Conservation (phyloP, 164 flowering plant genomes). For the Pachysandra terminalis region DNA sequence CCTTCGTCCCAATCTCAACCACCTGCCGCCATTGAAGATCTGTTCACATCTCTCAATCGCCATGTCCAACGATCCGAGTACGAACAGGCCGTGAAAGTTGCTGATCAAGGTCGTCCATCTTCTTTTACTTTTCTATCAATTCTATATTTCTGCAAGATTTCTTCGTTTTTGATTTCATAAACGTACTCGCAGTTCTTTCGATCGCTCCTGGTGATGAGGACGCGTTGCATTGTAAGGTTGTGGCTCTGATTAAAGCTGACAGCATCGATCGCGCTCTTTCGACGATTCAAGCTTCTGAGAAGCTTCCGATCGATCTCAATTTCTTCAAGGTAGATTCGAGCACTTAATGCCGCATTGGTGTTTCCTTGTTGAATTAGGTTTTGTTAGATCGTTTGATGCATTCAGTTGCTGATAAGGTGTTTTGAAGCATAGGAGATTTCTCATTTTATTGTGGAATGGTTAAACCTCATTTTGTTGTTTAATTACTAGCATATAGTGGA, state of each 20-base stretch:
- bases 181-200: constrained; percentile 51
- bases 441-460: too few species aligned
- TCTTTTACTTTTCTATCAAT: background rate
- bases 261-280: constrained; percentile 60
- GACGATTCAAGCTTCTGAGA: constrained; percentile 39
- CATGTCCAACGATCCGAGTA: constrained; percentile 63
- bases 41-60: constrained; percentile 70
- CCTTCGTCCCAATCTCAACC: constrained; percentile 37
- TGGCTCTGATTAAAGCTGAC: constrained; percentile 68
- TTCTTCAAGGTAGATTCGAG: constrained; percentile 53
- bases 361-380: background rate
- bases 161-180: background rate
- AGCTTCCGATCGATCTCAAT: constrained; percentile 44
- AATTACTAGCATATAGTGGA: too few species aligned
- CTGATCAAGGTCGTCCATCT: constrained; percentile 65
- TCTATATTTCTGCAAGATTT: background rate
- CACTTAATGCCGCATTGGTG: background rate
- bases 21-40: constrained; percentile 65
- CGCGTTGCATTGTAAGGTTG: constrained; percentile 80
- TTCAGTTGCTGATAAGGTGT: background rate
- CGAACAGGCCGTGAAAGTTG: constrained; percentile 65
- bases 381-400: background rate
- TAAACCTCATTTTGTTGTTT: too few species aligned
- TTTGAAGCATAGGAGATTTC: background rate
- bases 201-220: constrained; percentile 78